Base-by-base conservation (phyloP, 768 basidiomycete species). In the Cantharellus anzutake region DNA sequence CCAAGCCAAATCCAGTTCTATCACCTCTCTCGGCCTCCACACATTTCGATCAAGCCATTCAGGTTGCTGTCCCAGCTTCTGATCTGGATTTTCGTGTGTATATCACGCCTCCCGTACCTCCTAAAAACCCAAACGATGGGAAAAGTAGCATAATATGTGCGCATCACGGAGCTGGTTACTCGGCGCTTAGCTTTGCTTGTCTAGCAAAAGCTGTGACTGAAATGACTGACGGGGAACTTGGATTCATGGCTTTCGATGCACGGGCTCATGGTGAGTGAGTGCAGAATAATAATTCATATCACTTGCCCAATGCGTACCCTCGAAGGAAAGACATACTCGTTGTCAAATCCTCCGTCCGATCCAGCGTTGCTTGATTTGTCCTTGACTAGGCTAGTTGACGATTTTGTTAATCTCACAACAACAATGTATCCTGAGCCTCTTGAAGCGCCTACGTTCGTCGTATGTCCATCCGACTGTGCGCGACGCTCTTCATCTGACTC, bases 81-180 rank as follows among this genome's bases (percentile, higher is more conserved):
- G 73, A 73, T 20, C 78, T 89, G 3, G 81, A 84, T 55, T 79
- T 81, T 64, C 76, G 93, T 39, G 83, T 81, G 5, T 96, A 97
- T 70, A 86, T 93, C 68, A 85, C 88, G 0, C 78, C 84, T 1
- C 80, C 91, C 1, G 74, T 74, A 55, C 69, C 71, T 39, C 64
- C 71, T 20, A 72, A 75, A 57, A 77, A 60, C 14, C 63, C 20
- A 29, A 42, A 35, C 50, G 44, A 29, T 4, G 65, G 59, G 7
- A 62, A 62, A 0, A 75, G 74, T 16, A 82, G 84, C 0, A 80
- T 94, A 2, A 78, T 98, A 68, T 77, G 97, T 3, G 93, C 88
- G 71, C 92, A 96, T 66, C 94, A 99, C 65, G 96, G 96, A 1
- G 94, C 90, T 0, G 96, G 96, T 39, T 90, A 90, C 67, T 83